Conservation (phyloP, 768 basidiomycete genomes). For the Mycena olivaceomarginata region DNA sequence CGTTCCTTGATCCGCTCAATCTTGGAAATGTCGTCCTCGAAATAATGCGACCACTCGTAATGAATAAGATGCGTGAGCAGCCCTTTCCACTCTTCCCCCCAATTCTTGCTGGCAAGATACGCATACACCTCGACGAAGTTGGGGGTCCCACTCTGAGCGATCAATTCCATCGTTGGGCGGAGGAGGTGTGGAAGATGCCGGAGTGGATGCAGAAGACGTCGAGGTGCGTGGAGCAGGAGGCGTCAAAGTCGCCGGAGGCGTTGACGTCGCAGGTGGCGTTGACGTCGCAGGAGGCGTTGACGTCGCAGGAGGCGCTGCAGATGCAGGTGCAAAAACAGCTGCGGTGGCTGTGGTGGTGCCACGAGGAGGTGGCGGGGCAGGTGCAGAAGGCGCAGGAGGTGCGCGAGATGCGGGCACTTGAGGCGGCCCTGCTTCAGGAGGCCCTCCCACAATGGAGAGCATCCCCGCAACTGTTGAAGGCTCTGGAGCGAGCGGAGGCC, state of each 20-base stretch:
- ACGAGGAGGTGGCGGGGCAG: no score
- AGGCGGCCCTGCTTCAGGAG: no score
- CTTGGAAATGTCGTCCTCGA: background rate
- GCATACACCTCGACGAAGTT: background rate
- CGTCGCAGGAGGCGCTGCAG: no score
- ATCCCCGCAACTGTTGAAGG: no score
- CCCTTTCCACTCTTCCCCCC: background rate
- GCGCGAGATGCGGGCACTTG: no score
- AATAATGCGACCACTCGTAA: conserved; percentile 12
- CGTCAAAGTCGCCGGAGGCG: no score
- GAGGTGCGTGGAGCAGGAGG: background rate
- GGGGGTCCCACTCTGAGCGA: background rate
- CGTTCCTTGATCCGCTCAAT: background rate
- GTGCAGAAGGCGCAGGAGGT: no score
- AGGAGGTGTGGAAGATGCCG: background rate
- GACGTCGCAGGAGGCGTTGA: no score
- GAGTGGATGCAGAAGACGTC: background rate
- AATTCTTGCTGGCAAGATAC: background rate
- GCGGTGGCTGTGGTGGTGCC: no score
- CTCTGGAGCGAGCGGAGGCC: background rate
- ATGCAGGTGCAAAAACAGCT: no score
- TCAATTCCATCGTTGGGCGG: background rate
- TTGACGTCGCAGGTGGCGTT: no score
- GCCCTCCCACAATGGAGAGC: no score
- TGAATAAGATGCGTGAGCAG: background rate